phyloP scores from a whole-genome alignment of 306 rosid genomes.

The Datisca glomerata region DNA sequence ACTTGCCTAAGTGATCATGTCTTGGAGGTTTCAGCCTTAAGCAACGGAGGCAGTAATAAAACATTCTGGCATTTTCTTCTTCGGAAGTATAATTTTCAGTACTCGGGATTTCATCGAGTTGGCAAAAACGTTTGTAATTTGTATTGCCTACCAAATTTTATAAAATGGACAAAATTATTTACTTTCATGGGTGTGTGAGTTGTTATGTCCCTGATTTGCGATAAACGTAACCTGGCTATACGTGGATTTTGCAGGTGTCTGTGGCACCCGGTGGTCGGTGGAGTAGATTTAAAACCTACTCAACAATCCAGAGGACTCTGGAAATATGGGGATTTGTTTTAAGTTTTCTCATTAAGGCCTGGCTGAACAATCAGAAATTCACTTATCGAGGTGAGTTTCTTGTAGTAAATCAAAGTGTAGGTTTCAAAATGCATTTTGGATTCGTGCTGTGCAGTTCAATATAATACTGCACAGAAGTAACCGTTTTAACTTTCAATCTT shows the following conservation, averaged over 20 bases:
- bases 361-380: conserved; percentile 71
- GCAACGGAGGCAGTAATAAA: no score
- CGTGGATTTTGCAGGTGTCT: conserved; percentile 54
- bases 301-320: conserved; percentile 88
- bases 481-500: not conserved
- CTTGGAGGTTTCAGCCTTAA: no score
- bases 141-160: no score
- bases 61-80: no score
- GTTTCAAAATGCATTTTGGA: not conserved
- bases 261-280: conserved; percentile 96
- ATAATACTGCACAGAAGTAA: not conserved
- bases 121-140: no score
- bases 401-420: conserved; percentile 1
- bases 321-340: conserved; percentile 99
- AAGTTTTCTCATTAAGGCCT: conserved; percentile 58
- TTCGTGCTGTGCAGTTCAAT: not conserved
- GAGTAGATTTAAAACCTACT: conserved; percentile 93
- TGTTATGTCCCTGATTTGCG: no score
- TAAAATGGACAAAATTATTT: no score
- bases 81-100: no score
- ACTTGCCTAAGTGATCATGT: no score
- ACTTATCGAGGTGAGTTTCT: conserved; percentile 55
- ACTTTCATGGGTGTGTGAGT: no score
- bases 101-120: no score
- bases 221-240: conserved; percentile 3